Base-by-base conservation (phyloP, 1,139 yeast species). In the Zygoascus meyerae region DNA sequence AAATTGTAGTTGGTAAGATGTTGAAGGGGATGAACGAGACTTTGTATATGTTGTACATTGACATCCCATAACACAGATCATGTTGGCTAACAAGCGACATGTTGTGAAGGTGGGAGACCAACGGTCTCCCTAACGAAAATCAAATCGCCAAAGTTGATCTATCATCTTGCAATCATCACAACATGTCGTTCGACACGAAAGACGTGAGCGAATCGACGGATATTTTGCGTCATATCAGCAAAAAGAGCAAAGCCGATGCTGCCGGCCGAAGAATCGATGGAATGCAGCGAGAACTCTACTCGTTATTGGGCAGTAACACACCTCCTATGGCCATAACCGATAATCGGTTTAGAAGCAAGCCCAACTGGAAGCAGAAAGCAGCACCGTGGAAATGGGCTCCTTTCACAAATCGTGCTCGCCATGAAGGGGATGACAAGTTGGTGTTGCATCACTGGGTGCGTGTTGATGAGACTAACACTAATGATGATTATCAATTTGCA, bases 271-370 rank as follows among this genome's bases (percentile, higher is more conserved):
- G 48, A 16, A 34, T 46, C 52, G 79, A 86, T 14, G 96, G 96
- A 16, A 84, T 92, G 80, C 94, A 87, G 53, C 75, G 98, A 55
- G 98, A 92, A 63, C 71, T 92, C 46, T 90, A 84, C 65, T 85
- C 84, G 56, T 72, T 94, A 50, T 70, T 94, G 36, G 98, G 99
- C 1, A 92, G 94, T 36, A 89, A 87, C 64, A 81, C 95, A 1
- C 97, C 98, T 0, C 94, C 98, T 1, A 79, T 89, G 2, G 73
- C 77, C 6, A 74, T 77, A 9, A 61, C 70, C 32, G 70, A 69
- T 40, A 70, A 72, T 43, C 77, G 78, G 54, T 79, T 81, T 56
- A 86, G 84, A 57, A 86, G 82, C 49, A 76, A 79, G 55, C 73
- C 89, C 48, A 77, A 78, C 50, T 70, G 82, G 57, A 66, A 70